A percentile compares a stretch with the other conserved stretches of the same genome.
Evolutionary conservation across 106 monocot species (phyloP).

Genomic region (Alisma plantagoaquatica): DNA sequence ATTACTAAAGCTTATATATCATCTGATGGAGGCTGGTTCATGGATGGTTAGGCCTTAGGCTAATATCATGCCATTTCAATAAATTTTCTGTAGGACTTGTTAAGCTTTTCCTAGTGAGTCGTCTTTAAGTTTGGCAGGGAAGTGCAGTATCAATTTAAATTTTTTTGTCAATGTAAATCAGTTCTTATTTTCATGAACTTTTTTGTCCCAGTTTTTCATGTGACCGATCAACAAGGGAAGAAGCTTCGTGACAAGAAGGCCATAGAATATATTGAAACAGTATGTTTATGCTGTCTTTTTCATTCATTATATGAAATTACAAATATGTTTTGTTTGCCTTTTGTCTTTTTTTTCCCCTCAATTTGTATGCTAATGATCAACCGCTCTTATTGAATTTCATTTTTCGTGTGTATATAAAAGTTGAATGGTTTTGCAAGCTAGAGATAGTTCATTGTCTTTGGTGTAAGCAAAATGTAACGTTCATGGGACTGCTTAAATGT

Average conservation of each 20-base stretch:
- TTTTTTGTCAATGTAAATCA: too few species aligned
- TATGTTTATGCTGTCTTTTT: background rate
- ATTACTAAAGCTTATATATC: conserved; percentile 95
- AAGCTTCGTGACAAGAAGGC: conserved; percentile 60
- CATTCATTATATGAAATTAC: background rate
- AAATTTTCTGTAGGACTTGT: background rate
- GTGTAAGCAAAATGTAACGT: too few species aligned
- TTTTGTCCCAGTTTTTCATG: conserved; percentile 71
- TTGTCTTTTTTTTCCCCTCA: background rate
- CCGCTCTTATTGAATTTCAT: too few species aligned
- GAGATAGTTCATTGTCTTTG: too few species aligned
- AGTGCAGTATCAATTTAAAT: background rate
- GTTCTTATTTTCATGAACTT: too few species aligned
- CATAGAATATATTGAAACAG: conserved; percentile 68
- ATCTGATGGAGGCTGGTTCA: conserved; percentile 90
- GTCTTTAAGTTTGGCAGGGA: background rate
- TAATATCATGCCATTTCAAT: background rate
- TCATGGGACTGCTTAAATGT: too few species aligned
- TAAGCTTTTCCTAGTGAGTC: background rate
- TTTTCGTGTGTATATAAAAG: too few species aligned
- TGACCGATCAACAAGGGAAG: conserved; percentile 65
- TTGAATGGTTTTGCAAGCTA: too few species aligned
- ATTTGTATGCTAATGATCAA: background rate
- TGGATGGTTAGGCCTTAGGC: conserved; percentile 55
- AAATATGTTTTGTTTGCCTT: background rate